phyloP scores from a whole-genome alignment of 2,329 filamentous ascomycete genomes.

The Acephala macrosclerotiorum region DNA sequence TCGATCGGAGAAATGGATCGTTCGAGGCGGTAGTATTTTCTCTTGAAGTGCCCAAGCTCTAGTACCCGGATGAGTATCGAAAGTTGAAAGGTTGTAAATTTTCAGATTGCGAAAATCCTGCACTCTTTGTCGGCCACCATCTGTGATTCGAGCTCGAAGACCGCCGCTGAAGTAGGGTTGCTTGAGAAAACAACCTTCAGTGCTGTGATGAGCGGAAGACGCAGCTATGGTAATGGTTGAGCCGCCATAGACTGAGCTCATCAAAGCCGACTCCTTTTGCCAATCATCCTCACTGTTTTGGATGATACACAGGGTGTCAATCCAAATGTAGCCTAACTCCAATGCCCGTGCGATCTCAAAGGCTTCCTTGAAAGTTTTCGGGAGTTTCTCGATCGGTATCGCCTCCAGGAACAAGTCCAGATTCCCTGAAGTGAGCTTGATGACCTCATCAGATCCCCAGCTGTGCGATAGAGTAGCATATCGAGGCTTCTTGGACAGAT shows the following conservation, averaged over 20 bases:
- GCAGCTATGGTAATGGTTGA: conserved; percentile 30
- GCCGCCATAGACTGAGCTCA: conserved; percentile 30
- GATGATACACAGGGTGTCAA: conserved; percentile 36
- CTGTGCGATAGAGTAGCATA: conserved; percentile 22
- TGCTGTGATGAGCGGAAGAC: conserved; percentile 22
- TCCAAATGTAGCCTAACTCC: conserved; percentile 33
- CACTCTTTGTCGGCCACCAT: conserved; percentile 15
- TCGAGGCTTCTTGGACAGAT: conserved; percentile 9
- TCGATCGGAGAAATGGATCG: conserved; percentile 20
- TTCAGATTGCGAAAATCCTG: conserved; percentile 12
- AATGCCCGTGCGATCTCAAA: conserved; percentile 20
- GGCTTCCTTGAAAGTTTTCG: conserved; percentile 32
- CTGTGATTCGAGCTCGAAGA: conserved; percentile 23
- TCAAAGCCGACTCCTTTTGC: conserved; percentile 28
- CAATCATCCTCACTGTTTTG: conserved; percentile 33
- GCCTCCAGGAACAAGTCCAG: background rate
- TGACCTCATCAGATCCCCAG: conserved; percentile 14
- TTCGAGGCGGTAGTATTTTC: conserved; percentile 25
- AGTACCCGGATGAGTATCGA: conserved; percentile 17
- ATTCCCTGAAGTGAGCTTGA: conserved; percentile 14
- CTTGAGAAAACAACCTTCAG: conserved; percentile 24
- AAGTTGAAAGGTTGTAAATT: conserved; percentile 16
- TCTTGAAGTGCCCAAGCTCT: conserved; percentile 27
- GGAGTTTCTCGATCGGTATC: conserved; percentile 9
- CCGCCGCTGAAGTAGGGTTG: conserved; percentile 19